Evolutionary conservation across 2,329 filamentous ascomycete genomes (phyloP).

Genomic region (Hirsutella thompsonii): DNA sequence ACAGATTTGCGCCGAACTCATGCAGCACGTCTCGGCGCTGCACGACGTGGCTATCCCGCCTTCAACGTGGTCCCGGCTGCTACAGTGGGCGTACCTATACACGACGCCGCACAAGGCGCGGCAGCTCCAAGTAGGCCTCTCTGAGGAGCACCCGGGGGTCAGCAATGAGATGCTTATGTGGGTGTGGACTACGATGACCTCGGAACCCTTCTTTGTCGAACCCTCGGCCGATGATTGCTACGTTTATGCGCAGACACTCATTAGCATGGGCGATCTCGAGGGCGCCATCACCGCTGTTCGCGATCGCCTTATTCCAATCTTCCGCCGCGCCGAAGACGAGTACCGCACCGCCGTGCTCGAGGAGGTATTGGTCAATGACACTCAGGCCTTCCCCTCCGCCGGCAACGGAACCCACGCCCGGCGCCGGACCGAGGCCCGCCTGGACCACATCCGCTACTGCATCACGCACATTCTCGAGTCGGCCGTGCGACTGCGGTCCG

Average conservation of each 20-base stretch:
- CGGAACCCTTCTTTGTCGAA: constrained; percentile 39
- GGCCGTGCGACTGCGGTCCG: no score
- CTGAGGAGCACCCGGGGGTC: constrained; percentile 7
- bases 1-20: constrained; percentile 39
- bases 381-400: constrained; percentile 2
- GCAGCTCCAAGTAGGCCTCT: constrained; percentile 20
- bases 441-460: constrained; percentile 18
- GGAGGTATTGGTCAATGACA: constrained; percentile 18
- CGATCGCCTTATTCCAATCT: constrained; percentile 26
- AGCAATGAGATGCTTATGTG: constrained; percentile 26
- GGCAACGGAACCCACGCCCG: constrained; percentile 14
- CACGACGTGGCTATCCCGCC: constrained; percentile 45
- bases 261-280: constrained; percentile 14
- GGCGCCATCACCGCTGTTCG: constrained; percentile 24
- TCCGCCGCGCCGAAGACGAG: constrained; percentile 11
- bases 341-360: constrained; percentile 16
- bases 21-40: constrained; percentile 48
- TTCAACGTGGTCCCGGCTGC: constrained; percentile 51
- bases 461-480: constrained; percentile 15
- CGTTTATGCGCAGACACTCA: constrained; percentile 25
- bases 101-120: constrained; percentile 21
- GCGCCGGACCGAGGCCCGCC: constrained; percentile 14
- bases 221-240: constrained; percentile 46
- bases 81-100: constrained; percentile 54
- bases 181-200: constrained; percentile 48